Percentiles rank a stretch among this genome's conserved stretches.
These are phyloP conservation scores for Corniculantispora saksenae DNA, from an alignment of 2,329 filamentous ascomycete genomes.

Conservation along the genomic window DNA sequence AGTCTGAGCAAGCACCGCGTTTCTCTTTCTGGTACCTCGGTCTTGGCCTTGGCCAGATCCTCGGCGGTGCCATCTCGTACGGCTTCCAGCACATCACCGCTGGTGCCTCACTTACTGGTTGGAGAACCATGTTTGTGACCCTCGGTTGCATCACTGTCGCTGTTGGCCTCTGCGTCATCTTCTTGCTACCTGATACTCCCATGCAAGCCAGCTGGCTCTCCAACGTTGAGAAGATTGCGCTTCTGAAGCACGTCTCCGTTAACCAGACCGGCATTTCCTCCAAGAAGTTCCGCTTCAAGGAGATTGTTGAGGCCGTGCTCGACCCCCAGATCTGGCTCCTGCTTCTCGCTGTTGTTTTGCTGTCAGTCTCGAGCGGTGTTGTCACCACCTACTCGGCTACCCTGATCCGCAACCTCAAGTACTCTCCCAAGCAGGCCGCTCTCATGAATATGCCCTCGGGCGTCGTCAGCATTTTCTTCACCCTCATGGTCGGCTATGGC, in stretches of 20 bases:
- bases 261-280: slow-evolving; percentile 61
- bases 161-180: slow-evolving; percentile 34
- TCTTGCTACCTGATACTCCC: slow-evolving; percentile 43
- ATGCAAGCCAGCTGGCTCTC: slow-evolving; percentile 50
- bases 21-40: slow-evolving; percentile 64
- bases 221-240: slow-evolving; percentile 48
- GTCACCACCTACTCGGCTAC: slow-evolving; percentile 57
- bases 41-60: slow-evolving; percentile 61
- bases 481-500: slow-evolving; percentile 48
- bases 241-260: slow-evolving; percentile 54
- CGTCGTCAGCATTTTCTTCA: slow-evolving; percentile 53
- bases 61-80: slow-evolving; percentile 64
- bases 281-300: slow-evolving; percentile 52
- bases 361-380: slow-evolving; percentile 55
- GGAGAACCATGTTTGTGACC: slow-evolving; percentile 70
- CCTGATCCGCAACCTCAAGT: slow-evolving; percentile 51
- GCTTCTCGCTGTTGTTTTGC: slow-evolving; percentile 48
- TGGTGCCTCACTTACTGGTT: slow-evolving; percentile 60
- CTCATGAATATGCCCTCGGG: slow-evolving; percentile 58
- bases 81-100: slow-evolving; percentile 55
- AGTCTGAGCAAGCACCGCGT: slow-evolving; percentile 59
- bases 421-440: slow-evolving; percentile 45
- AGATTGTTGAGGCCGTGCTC: slow-evolving; percentile 52
- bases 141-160: slow-evolving; percentile 54
- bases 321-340: slow-evolving; percentile 56